A percentile compares a stretch with the other conserved stretches of the same genome.
These are phyloP conservation scores for Musa beccarii DNA, from an alignment of 176 grass and related monocot species.

Conservation along the genomic window DNA sequence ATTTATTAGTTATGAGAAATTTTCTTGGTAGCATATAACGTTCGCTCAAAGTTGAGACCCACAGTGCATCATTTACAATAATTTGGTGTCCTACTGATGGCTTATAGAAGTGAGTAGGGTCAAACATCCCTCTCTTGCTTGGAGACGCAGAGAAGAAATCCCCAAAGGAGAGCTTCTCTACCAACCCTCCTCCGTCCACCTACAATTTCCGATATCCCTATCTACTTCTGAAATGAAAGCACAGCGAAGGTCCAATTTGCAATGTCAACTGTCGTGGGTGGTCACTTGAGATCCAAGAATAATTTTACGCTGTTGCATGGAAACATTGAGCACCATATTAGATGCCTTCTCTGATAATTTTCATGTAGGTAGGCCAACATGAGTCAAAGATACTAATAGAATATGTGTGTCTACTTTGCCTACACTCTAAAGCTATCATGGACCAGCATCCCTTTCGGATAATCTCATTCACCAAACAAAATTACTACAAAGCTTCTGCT, in stretches of 20 bases:
- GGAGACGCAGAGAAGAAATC: slow-evolving; percentile 1
- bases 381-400: background rate
- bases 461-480: background rate
- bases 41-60: too few species aligned
- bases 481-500: too few species aligned
- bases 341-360: too few species aligned
- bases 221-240: background rate
- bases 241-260: too few species aligned
- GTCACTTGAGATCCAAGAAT: too few species aligned
- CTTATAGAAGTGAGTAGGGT: slow-evolving; percentile 10
- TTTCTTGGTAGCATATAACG: too few species aligned
- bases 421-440: slow-evolving; percentile 12
- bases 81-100: background rate
- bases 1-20: too few species aligned
- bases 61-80: too few species aligned
- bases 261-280: too few species aligned
- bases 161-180: background rate
- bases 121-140: slow-evolving; percentile 12
- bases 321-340: too few species aligned
- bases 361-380: background rate
- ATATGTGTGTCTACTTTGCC: background rate
- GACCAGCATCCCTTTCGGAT: too few species aligned
- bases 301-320: too few species aligned
- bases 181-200: slow-evolving; percentile 3
- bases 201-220: background rate